phyloP scores from a whole-genome alignment of 495 filamentous ascomycete species.

The Lentithecium fluviatile region DNA sequence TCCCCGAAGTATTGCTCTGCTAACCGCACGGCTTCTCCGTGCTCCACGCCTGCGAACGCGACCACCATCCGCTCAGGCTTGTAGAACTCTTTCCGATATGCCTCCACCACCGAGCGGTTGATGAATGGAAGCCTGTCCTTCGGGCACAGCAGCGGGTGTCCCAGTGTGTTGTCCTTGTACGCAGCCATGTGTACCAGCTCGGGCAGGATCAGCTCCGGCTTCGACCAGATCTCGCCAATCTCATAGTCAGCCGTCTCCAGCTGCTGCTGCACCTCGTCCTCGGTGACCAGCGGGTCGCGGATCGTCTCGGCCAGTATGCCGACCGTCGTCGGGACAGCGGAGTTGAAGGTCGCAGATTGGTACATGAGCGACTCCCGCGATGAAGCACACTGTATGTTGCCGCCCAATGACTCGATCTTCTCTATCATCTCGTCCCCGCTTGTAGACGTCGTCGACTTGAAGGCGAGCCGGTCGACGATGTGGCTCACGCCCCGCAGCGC shows the following conservation, averaged over 20 bases:
- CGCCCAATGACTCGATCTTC: conserved; percentile 78
- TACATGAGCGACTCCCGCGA: conserved; percentile 98
- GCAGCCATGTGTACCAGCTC: conserved; percentile 94
- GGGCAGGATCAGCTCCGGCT: conserved; percentile 91
- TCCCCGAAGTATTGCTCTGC: conserved; percentile 86
- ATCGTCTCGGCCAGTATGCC: conserved; percentile 93
- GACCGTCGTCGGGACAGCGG: conserved; percentile 76
- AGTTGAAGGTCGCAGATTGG: conserved; percentile 96
- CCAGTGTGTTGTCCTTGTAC: conserved; percentile 91
- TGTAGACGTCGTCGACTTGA: conserved; percentile 81
- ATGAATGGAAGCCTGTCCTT: conserved; percentile 77
- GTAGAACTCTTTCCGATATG: conserved; percentile 82
- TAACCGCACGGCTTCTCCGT: conserved; percentile 74
- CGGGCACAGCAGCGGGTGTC: conserved; percentile 90
- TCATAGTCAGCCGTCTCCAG: conserved; percentile 91
- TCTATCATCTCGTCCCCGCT: conserved; percentile 84
- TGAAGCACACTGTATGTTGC: conserved; percentile 94
- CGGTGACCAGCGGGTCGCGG: conserved; percentile 81
- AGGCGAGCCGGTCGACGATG: conserved; percentile 92
- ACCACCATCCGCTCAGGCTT: conserved; percentile 87
- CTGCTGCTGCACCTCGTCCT: conserved; percentile 83
- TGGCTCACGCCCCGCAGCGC: conserved; percentile 87
- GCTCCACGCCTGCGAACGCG: conserved; percentile 89
- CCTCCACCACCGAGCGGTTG: conserved; percentile 67
- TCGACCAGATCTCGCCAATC: conserved; percentile 96